Conservation (phyloP, 176 grass and related monocot species). For the Stipa capillata region DNA sequence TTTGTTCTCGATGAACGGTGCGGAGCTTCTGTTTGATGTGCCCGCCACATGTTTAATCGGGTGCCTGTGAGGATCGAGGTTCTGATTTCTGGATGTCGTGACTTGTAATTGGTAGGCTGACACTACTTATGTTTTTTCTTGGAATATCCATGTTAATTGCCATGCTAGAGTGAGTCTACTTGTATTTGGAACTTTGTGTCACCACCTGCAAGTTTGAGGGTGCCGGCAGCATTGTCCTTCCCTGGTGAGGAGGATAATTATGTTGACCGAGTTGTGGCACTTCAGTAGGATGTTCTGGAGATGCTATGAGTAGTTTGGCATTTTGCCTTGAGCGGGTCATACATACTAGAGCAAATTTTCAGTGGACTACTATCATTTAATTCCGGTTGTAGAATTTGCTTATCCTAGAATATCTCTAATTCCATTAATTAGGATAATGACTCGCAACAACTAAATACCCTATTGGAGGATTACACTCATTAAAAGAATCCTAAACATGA, state of each 20-base stretch:
- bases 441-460: constrained; percentile 5
- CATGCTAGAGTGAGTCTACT: background rate
- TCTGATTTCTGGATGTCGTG: background rate
- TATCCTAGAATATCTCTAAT: background rate
- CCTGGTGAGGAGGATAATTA: background rate
- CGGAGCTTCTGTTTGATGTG: background rate
- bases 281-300: background rate
- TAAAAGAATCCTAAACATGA: background rate
- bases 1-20: background rate
- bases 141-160: background rate
- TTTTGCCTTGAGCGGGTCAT: background rate
- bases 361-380: constrained; percentile 10
- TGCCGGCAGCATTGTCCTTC: background rate
- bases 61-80: background rate
- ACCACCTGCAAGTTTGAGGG: constrained; percentile 1
- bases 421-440: constrained; percentile 9
- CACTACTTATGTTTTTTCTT: background rate
- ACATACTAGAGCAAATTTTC: background rate
- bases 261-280: background rate
- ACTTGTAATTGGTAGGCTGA: background rate
- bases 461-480: background rate
- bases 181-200: background rate
- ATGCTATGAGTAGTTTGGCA: background rate
- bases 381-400: constrained; percentile 5
- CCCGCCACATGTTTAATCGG: background rate